These are phyloP conservation scores for Agrocybe praecox DNA, from an alignment of 768 basidiomycete genomes.

Conservation along the genomic window DNA sequence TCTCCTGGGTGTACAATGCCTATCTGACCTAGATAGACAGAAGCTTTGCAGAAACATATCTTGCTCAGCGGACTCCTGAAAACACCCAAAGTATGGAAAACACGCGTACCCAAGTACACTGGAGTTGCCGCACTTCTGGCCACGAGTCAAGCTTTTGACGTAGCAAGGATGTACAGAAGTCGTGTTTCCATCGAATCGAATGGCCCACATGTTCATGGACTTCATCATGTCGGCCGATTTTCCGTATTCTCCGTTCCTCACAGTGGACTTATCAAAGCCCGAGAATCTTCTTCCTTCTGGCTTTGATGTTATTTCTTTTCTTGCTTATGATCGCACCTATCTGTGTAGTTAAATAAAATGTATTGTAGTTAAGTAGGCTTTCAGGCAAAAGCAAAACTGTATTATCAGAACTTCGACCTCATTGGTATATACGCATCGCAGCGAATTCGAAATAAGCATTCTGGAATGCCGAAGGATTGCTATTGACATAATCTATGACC, in stretches of 20 bases:
- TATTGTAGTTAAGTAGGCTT: too few relatives aligned
- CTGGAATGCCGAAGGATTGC: constrained; percentile 61
- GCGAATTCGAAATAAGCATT: constrained; percentile 73
- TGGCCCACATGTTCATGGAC: neutral
- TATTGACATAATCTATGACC: constrained; percentile 51
- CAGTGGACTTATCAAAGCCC: too few relatives aligned
- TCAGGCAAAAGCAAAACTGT: neutral
- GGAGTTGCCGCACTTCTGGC: neutral
- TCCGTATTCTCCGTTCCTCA: too few relatives aligned
- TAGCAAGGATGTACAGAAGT: neutral
- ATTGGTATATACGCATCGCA: constrained; percentile 44
- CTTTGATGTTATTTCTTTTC: too few relatives aligned
- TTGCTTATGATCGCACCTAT: too few relatives aligned
- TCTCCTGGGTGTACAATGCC: constrained; percentile 11
- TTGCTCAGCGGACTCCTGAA: neutral
- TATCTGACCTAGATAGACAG: constrained; percentile 10
- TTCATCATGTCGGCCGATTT: too few relatives aligned
- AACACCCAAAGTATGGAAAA: neutral
- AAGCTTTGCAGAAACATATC: constrained; percentile 5
- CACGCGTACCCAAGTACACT: neutral
- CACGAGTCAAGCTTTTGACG: neutral
- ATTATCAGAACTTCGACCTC: neutral
- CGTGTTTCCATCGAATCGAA: neutral
- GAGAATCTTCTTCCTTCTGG: too few relatives aligned
- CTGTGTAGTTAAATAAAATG: too few relatives aligned